Percentiles rank a stretch among this genome's conserved stretches.
Evolutionary conservation across 768 basidiomycete genomes (phyloP).

Genomic region (Termitomyces sp.): DNA sequence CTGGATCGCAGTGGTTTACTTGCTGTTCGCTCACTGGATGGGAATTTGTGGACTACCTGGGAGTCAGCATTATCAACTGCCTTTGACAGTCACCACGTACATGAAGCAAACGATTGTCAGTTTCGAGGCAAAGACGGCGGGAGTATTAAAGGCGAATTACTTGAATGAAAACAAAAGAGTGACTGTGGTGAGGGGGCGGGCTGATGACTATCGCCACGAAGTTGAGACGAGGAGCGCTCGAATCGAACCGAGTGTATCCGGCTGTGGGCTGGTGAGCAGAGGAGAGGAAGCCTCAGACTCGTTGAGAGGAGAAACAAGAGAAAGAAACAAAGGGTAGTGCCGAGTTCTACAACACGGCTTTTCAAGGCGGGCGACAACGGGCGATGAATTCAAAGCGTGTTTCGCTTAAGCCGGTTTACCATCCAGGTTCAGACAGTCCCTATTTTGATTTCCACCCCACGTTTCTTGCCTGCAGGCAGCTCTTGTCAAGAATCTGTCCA

Average conservation of each 20-base stretch:
- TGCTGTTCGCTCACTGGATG: not conserved
- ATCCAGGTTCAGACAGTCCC: conserved; percentile 41
- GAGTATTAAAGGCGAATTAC: conserved; percentile 25
- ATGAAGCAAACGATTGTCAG: conserved; percentile 18
- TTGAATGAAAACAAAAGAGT: conserved; percentile 36
- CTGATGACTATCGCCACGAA: conserved; percentile 15
- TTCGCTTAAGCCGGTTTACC: conserved; percentile 44
- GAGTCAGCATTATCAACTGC: conserved; percentile 1
- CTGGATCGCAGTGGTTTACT: not conserved
- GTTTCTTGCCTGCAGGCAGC: conserved; percentile 77
- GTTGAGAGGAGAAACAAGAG: conserved; percentile 24
- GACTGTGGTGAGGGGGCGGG: conserved; percentile 45
- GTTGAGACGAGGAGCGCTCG: conserved; percentile 34
- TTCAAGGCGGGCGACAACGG: conserved; percentile 40
- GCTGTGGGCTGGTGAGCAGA: conserved; percentile 25
- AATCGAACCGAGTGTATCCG: conserved; percentile 48
- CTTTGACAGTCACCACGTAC: conserved; percentile 7
- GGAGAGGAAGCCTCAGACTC: conserved; percentile 27
- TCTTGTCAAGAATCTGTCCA: conserved; percentile 31
- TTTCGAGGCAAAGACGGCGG: conserved; percentile 14
- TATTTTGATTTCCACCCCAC: conserved; percentile 59
- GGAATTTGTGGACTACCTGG: not conserved
- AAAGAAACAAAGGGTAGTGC: conserved; percentile 35
- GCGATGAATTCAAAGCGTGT: conserved; percentile 47
- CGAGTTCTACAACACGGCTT: conserved; percentile 40